A percentile compares a stretch with the other conserved stretches of the same genome.
These are phyloP conservation scores for Canna indica DNA, from an alignment of 176 grass and related monocot species.

Conservation along the genomic window DNA sequence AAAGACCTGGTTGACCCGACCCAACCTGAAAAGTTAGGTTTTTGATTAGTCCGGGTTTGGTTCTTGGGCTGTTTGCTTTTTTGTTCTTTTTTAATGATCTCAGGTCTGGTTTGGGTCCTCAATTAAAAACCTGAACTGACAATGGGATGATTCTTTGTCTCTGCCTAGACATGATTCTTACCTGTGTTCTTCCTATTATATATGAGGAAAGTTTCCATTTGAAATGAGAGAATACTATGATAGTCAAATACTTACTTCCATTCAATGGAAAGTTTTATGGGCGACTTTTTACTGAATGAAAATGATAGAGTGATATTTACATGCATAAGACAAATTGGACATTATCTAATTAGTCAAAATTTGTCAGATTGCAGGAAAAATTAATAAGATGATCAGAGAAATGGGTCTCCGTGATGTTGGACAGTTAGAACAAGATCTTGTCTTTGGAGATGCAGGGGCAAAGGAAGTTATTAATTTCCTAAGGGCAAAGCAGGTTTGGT, in stretches of 20 bases:
- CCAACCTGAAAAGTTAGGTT: too few relatives aligned
- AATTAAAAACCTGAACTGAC: too few relatives aligned
- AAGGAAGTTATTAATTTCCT: constrained; percentile 92
- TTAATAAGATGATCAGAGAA: constrained; percentile 67
- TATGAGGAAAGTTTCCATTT: not conserved
- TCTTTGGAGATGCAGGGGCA: constrained; percentile 92
- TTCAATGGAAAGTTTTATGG: not conserved
- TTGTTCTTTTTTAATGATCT: too few relatives aligned
- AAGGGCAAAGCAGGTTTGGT: constrained; percentile 61
- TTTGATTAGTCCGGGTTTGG: too few relatives aligned
- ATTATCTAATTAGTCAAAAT: constrained; percentile 18
- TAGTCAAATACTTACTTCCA: not conserved
- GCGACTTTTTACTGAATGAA: not conserved
- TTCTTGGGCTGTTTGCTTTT: too few relatives aligned
- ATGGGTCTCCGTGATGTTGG: constrained; percentile 64
- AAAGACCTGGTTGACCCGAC: too few relatives aligned
- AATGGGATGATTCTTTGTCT: not conserved
- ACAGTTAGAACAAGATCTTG: constrained; percentile 87
- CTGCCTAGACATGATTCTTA: not conserved
- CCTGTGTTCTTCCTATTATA: not conserved
- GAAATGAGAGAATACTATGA: not conserved
- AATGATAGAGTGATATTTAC: not conserved
- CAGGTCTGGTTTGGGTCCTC: too few relatives aligned
- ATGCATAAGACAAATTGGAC: not conserved
- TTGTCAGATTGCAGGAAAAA: constrained; percentile 91